Percentiles rank a stretch among this genome's conserved stretches.
phyloP scores from a whole-genome alignment of 2,329 filamentous ascomycete genomes.

The Aspergillus ochraceoroseus region DNA sequence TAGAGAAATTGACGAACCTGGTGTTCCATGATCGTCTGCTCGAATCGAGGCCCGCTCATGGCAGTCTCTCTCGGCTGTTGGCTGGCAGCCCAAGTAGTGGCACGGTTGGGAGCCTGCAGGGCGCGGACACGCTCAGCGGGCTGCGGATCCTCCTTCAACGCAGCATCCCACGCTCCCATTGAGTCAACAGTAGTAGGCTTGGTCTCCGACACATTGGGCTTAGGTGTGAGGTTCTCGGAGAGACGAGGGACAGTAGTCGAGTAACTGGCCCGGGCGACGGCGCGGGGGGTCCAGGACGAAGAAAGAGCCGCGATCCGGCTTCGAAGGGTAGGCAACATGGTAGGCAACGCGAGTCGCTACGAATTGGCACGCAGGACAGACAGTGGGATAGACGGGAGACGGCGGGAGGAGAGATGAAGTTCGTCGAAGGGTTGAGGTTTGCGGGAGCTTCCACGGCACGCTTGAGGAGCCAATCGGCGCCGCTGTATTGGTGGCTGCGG shows the following conservation, averaged over 20 bases:
- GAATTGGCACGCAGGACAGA: conserved; percentile 14
- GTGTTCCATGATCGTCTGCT: conserved; percentile 88
- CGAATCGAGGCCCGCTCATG: conserved; percentile 92
- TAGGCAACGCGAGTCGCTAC: conserved; percentile 26
- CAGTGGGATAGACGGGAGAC: conserved; percentile 16
- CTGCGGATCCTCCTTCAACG: conserved; percentile 53
- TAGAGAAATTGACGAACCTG: conserved; percentile 60
- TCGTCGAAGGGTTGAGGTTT: conserved; percentile 33
- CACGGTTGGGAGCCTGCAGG: conserved; percentile 81
- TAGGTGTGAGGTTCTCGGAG: conserved; percentile 41
- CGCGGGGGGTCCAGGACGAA: conserved; percentile 33
- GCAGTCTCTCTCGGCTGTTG: conserved; percentile 75
- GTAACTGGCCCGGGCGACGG: conserved; percentile 37
- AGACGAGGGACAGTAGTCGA: conserved; percentile 42
- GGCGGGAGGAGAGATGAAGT: conserved; percentile 21
- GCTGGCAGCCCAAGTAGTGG: conserved; percentile 74
- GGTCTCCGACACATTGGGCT: conserved; percentile 56
- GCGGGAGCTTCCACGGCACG: conserved; percentile 24
- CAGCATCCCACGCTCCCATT: conserved; percentile 47
- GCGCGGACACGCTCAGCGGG: conserved; percentile 54
- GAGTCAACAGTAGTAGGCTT: conserved; percentile 54
- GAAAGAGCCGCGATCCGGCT: conserved; percentile 46
- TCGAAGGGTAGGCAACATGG: conserved; percentile 45
- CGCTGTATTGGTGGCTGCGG: conserved; percentile 14
- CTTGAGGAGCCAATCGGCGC: conserved; percentile 25